Base-by-base conservation (phyloP, 768 basidiomycete genomes). In the Kwoniella sp. region DNA sequence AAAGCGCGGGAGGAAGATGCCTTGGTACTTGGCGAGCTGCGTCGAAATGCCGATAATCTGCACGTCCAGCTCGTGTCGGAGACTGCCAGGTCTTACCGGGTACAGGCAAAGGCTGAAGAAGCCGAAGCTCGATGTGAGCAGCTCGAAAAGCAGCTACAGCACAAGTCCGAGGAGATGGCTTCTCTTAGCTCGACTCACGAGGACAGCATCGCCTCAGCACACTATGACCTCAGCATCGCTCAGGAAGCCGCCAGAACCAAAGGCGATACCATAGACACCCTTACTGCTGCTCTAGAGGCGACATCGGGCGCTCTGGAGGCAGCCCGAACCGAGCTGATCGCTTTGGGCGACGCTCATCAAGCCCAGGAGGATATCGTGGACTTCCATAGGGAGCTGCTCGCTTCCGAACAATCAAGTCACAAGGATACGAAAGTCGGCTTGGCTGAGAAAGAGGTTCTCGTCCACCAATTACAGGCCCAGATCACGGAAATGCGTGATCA, bases 341-440 rank as follows among this genome's bases (percentile, higher is more conserved):
- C 14, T 7, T 15, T 14, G 2, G 10, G 41, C 23, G 3, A 31
- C 3, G 15, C 26, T n/a, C 19, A 37, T 12, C 19, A 50, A 25
- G 38, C 42, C 25, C 29, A 50, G 22, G 55, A 56, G 22, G 42
- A 32, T 2, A 33, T 28, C 26, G 32, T 50, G 10, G 17, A 14
- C 22, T 22, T 31, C n/a, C 28, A 43, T 9, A 40, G 50, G 23
- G 48, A 50, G 26, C 48, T 31, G 33, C 28, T 45, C 3, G 26
- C 25, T 27, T 52, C 50, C 3, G 29, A 44, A 20, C 50, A 52
- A 26, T 34, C 33, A 2, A 28, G 23, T 17, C n/a, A 27, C 9
- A 39, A n/a, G 11, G 33, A 44, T 3, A 10, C 23, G 1, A 9
- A 44, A 36, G 28, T 8, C 11, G 50, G 27, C 28, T 19, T 33